phyloP scores from a whole-genome alignment of 75 land plant genomes.

The Pinus tabuliformis region DNA sequence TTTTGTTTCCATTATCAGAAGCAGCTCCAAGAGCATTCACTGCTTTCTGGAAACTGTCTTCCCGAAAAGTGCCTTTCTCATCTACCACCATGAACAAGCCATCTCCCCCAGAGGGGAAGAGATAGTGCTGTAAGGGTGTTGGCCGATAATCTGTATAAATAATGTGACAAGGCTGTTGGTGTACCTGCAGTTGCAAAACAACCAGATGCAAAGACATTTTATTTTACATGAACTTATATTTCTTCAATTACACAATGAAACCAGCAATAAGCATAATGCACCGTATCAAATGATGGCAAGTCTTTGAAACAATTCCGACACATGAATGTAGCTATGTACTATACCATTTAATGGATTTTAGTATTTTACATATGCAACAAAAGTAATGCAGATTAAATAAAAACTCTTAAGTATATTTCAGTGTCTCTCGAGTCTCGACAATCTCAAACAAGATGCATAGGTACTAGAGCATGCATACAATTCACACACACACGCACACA shows the following conservation, averaged over 20 bases:
- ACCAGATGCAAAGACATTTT: background rate
- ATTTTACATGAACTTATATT: background rate
- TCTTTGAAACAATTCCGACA: background rate
- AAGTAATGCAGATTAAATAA: background rate
- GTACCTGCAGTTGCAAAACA: constrained; percentile 64
- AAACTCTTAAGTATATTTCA: background rate
- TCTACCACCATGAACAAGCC: constrained; percentile 92
- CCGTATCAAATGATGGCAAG: background rate
- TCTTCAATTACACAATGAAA: background rate
- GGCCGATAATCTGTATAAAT: constrained; percentile 98
- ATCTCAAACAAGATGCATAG: background rate
- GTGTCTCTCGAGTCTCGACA: background rate
- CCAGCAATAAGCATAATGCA: background rate
- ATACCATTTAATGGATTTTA: background rate
- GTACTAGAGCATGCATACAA: background rate
- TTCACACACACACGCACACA: too few relatives aligned
- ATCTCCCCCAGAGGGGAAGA: constrained; percentile 94
- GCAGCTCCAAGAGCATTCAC: constrained; percentile 78
- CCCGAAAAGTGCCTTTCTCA: constrained; percentile 92
- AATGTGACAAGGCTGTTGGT: constrained; percentile 97
- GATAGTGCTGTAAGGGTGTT: constrained; percentile 96
- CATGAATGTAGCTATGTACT: background rate
- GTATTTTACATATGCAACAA: background rate
- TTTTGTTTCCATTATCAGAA: constrained; percentile 47
- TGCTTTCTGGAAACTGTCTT: constrained; percentile 95